phyloP scores from a whole-genome alignment of 1,139 yeast genomes.

The Yamadazyma diospyri region DNA sequence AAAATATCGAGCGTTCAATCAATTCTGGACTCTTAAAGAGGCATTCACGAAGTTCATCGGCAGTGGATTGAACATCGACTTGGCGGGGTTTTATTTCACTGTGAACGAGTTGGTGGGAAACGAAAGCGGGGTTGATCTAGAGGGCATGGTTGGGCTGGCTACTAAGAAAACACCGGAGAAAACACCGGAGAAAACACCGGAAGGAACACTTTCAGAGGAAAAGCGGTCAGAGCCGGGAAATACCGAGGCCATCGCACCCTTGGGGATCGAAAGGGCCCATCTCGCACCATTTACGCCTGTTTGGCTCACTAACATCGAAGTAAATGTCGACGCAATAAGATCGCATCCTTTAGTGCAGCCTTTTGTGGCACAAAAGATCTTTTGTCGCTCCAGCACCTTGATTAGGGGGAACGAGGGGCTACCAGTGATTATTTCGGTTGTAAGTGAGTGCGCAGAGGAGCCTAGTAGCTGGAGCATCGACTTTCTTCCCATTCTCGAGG shows the following conservation, averaged over 20 bases:
- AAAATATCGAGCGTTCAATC: constrained; percentile 40
- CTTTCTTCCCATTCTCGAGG: constrained; percentile 1
- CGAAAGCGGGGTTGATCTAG: background rate
- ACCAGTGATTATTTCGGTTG: constrained; percentile 27
- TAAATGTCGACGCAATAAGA: constrained; percentile 7
- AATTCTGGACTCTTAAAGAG: constrained; percentile 73
- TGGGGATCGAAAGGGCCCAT: too few relatives aligned
- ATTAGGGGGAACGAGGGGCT: constrained; percentile 10
- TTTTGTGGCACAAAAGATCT: constrained; percentile 13
- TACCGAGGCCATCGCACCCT: too few relatives aligned
- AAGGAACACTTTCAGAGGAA: too few relatives aligned
- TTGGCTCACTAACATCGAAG: constrained; percentile 14
- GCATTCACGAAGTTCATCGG: constrained; percentile 64
- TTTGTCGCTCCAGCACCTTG: constrained; percentile 21
- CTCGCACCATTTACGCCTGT: constrained; percentile 5
- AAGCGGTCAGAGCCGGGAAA: background rate
- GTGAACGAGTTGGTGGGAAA: too few relatives aligned
- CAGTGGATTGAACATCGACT: constrained; percentile 54
- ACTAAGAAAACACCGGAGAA: too few relatives aligned
- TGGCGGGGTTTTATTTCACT: constrained; percentile 25
- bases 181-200: too few relatives aligned
- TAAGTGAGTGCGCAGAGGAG: constrained; percentile 10
- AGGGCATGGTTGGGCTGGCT: background rate
- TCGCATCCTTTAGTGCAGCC: constrained; percentile 9
- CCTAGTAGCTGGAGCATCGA: constrained; percentile 1